Evolutionary conservation across 2,329 filamentous ascomycete species (phyloP), one percentile per base, ranked within the genome.

Genomic region (Bertia moriformis): DNA sequence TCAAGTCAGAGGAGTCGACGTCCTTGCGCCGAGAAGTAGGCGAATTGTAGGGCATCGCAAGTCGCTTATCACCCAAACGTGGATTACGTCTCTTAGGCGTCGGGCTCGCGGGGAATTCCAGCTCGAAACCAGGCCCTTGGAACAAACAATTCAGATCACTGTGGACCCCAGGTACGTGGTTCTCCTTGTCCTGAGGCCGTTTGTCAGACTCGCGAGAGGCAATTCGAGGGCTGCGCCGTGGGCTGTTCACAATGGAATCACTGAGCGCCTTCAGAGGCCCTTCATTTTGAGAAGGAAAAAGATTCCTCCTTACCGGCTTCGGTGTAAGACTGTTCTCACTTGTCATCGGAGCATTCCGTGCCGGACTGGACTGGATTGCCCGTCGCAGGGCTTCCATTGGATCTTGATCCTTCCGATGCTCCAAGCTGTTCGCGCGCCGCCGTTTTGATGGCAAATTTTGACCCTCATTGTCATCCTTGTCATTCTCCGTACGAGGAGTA

Each of bases 1-100:
- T 49, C 15, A 46, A 40, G 13, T 48, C 42, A 7, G 42, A 42
- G 24, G 7, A 7, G 10, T 15, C 32, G 10, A 14, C 32, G 12
- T 14, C 12, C 12, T 18, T 13, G 12, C 12, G 12, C 7, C 15
- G 12, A 15, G 10, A 12, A 7, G 7, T 14, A 10, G 32, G 32
- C 15, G 32, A 35, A 7, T 14, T 17, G 7, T 7, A 35, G 10
- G 32, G 32, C 32, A 35, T 7, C 7, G 32, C 10, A 17, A 14
- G 12, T 7, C 32, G 32, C 10, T 17, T 10, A 7, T 35, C 32
- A 7, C 15, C 10, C n/a, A 29, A n/a, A 18, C 32, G 32, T 7
- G 10, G 10, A 17, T 35, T 35, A 13, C 32, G 32, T 12, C 32
- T 10, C 7, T 15, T 10, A 14, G 32, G 32, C 12, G 32, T 35